Conservation (phyloP, 345 rosid genomes). For the Litchi chinensis region DNA sequence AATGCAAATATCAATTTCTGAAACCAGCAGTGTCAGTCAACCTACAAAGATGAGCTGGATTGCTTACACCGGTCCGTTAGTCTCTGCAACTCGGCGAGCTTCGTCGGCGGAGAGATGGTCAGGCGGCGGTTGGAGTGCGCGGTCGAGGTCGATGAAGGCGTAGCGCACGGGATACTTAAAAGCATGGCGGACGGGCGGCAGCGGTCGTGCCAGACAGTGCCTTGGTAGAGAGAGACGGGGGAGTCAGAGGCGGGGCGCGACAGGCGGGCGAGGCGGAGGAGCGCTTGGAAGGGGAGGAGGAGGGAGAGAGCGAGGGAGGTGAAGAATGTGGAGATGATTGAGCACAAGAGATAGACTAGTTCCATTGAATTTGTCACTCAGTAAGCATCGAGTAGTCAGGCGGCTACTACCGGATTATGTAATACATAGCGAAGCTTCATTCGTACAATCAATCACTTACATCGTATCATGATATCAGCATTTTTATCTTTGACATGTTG, state of each 20-base stretch:
- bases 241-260: conserved; percentile 21
- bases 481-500: too few relatives aligned
- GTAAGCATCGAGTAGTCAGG: too few relatives aligned
- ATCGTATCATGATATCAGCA: too few relatives aligned
- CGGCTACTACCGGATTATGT: too few relatives aligned
- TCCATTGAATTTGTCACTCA: conserved; percentile 38
- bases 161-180: conserved; percentile 75
- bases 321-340: conserved; percentile 37
- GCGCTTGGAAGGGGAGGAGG: conserved; percentile 43
- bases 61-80: conserved; percentile 70
- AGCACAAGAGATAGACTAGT: conserved; percentile 43
- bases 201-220: conserved; percentile 87
- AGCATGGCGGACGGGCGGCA: conserved; percentile 70
- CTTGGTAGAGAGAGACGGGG: conserved; percentile 55
- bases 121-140: conserved; percentile 35
- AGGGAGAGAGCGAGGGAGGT: conserved; percentile 44
- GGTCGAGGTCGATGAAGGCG: conserved; percentile 76
- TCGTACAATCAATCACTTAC: too few relatives aligned
- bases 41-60: not conserved
- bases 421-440: too few relatives aligned
- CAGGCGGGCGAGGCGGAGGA: conserved; percentile 30
- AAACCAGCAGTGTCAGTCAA: not conserved
- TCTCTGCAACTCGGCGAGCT: conserved; percentile 60
- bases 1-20: not conserved
- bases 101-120: conserved; percentile 73